Evolutionary conservation across 495 filamentous ascomycete genomes (phyloP).

Genomic region (Penicillium dipodomyicola): DNA sequence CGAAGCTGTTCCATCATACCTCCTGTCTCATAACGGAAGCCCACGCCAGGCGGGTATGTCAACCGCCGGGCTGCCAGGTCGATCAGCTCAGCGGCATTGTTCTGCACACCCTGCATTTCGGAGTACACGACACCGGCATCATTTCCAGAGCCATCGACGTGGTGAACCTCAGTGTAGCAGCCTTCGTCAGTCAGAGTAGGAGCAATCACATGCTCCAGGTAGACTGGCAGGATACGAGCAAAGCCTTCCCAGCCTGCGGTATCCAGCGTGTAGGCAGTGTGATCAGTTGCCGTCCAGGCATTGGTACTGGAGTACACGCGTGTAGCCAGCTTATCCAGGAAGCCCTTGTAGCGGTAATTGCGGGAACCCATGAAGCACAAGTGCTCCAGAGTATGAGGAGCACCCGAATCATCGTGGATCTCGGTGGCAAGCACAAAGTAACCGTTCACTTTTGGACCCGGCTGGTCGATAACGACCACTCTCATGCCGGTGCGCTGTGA

Average conservation of each 20-base stretch:
- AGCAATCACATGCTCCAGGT: slow-evolving; percentile 90
- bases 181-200: slow-evolving; percentile 89
- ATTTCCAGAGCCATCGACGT: slow-evolving; percentile 86
- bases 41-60: slow-evolving; percentile 83
- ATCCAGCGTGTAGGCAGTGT: slow-evolving; percentile 94
- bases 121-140: slow-evolving; percentile 99
- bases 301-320: slow-evolving; percentile 93
- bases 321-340: slow-evolving; percentile 89
- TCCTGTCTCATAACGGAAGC: slow-evolving; percentile 95
- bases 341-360: slow-evolving; percentile 88
- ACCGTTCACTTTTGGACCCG: slow-evolving; percentile 90
- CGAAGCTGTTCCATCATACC: slow-evolving; percentile 93
- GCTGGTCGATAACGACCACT: slow-evolving; percentile 83
- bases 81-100: slow-evolving; percentile 78
- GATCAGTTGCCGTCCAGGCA: slow-evolving; percentile 90
- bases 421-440: slow-evolving; percentile 96
- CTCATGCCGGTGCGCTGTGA: slow-evolving; percentile 89
- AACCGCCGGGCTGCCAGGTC: slow-evolving; percentile 71
- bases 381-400: slow-evolving; percentile 95
- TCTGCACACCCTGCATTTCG: slow-evolving; percentile 96
- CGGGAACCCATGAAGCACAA: slow-evolving; percentile 97
- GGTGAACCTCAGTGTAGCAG: slow-evolving; percentile 94
- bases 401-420: slow-evolving; percentile 93
- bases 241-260: slow-evolving; percentile 97
- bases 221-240: slow-evolving; percentile 88